phyloP scores from a whole-genome alignment of 768 basidiomycete genomes.

The Kwoniella sp. region DNA sequence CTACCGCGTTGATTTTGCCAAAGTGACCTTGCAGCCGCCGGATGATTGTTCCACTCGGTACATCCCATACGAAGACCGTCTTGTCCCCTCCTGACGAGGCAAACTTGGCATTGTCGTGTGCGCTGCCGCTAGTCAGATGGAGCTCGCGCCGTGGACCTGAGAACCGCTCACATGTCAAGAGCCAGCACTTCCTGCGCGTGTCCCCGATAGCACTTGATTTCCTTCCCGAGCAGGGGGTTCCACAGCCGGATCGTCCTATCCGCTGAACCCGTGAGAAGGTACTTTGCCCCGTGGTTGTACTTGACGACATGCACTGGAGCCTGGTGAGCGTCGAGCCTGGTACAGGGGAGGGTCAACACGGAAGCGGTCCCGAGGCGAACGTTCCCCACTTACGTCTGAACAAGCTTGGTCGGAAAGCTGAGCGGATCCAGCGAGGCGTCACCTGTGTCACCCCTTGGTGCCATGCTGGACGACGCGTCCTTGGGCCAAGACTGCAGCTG shows the following conservation, averaged over 20 bases:
- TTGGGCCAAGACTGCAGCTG: no score
- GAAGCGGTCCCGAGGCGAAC: no score
- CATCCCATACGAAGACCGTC: conserved; percentile 92
- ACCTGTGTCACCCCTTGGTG: conserved; percentile 14
- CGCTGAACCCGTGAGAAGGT: conserved; percentile 87
- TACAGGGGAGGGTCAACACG: no score
- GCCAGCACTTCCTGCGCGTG: conserved; percentile 96
- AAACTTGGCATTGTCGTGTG: conserved; percentile 90
- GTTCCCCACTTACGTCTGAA: conserved; percentile 24
- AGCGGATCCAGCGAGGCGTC: neutral
- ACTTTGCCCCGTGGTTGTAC: conserved; percentile 83
- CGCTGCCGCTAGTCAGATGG: conserved; percentile 21
- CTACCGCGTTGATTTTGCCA: conserved; percentile 83
- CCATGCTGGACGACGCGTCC: conserved; percentile 10
- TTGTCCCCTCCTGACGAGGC: conserved; percentile 92
- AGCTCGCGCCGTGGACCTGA: neutral
- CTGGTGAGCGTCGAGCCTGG: conserved; percentile 44
- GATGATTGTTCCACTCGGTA: conserved; percentile 75
- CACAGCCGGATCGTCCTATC: conserved; percentile 85
- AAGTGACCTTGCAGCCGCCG: conserved; percentile 82
- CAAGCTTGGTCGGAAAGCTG: conserved; percentile 18
- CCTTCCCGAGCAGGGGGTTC: conserved; percentile 79
- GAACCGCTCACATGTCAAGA: conserved; percentile 66
- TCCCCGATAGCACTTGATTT: conserved; percentile 83
- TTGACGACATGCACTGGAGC: conserved; percentile 87